Conservation (phyloP, 768 basidiomycete species). For the Polyporus arcularius region DNA sequence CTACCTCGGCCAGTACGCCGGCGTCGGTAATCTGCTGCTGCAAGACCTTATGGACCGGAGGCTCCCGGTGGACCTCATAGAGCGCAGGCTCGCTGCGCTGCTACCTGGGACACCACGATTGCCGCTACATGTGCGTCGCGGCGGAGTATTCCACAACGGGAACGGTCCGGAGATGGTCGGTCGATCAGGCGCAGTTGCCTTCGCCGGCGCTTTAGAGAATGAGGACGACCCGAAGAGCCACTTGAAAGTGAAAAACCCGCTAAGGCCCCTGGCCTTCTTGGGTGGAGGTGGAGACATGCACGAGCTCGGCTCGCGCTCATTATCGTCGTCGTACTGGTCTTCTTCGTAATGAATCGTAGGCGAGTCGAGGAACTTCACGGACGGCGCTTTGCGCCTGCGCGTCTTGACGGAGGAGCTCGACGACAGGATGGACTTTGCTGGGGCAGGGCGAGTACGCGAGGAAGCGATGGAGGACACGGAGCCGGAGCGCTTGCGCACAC, state of each 20-base stretch:
- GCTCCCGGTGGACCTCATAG: constrained; percentile 28
- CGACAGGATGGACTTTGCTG: constrained; percentile 61
- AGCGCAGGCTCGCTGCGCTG: constrained; percentile 26
- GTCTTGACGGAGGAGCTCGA: constrained; percentile 47
- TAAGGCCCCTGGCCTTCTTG: constrained; percentile 20
- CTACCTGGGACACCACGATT: constrained; percentile 9
- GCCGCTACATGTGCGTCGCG: constrained; percentile 13
- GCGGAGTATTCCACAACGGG: constrained; percentile 31
- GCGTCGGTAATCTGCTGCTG: constrained; percentile 30
- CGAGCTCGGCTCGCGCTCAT: constrained; percentile 11
- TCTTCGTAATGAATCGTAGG: constrained; percentile 59
- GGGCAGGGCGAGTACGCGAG: constrained; percentile 31
- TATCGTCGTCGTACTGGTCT: constrained; percentile 19
- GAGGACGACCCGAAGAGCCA: constrained; percentile 21
- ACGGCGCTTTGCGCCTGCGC: constrained; percentile 37
- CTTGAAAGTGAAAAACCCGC: constrained; percentile 23
- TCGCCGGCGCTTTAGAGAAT: constrained; percentile 14
- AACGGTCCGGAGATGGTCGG: constrained; percentile 36
- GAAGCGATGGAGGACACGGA: constrained; percentile 39
- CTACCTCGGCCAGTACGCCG: constrained; percentile 22
- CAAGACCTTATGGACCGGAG: constrained; percentile 30
- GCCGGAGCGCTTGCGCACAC: constrained; percentile 32
- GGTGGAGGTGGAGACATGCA: constrained; percentile 27
- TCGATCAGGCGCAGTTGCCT: constrained; percentile 17
- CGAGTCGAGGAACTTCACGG: constrained; percentile 70